Conservation (phyloP, 331 rosid species). For the Acacia concinna region DNA sequence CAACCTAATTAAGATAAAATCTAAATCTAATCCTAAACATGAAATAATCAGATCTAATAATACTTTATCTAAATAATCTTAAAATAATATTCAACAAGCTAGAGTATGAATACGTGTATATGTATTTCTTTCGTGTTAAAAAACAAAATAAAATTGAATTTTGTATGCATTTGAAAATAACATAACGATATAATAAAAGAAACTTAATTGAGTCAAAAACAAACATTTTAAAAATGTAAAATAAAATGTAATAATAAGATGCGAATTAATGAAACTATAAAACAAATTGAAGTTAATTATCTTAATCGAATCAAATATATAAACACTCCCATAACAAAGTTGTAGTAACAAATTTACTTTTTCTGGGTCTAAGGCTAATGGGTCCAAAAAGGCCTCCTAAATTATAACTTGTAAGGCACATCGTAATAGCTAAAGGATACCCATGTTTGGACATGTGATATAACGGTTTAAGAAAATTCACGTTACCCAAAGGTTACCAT, state of each 20-base stretch:
- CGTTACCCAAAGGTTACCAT: conserved; percentile 8
- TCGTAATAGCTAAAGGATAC: neutral
- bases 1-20: too few species aligned
- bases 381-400: neutral
- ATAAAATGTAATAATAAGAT: neutral
- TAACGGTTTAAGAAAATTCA: neutral
- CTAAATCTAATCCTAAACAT: too few species aligned
- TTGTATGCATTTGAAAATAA: neutral
- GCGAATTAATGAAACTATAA: neutral
- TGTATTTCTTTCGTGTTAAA: too few species aligned
- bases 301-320: neutral
- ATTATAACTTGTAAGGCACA: neutral
- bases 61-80: too few species aligned
- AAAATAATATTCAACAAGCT: too few species aligned
- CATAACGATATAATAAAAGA: neutral
- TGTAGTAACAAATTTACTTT: too few species aligned
- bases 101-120: too few species aligned
- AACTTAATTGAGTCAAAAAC: neutral
- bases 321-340: too few species aligned
- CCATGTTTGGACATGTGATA: neutral
- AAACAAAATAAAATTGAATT: neutral
- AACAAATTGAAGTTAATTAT: too few species aligned
- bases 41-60: too few species aligned
- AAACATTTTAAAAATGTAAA: neutral
- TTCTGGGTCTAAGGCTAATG: neutral